These are phyloP conservation scores for Yarrowia phangngaensis DNA, from an alignment of 805 yeast genomes.

Conservation along the genomic window DNA sequence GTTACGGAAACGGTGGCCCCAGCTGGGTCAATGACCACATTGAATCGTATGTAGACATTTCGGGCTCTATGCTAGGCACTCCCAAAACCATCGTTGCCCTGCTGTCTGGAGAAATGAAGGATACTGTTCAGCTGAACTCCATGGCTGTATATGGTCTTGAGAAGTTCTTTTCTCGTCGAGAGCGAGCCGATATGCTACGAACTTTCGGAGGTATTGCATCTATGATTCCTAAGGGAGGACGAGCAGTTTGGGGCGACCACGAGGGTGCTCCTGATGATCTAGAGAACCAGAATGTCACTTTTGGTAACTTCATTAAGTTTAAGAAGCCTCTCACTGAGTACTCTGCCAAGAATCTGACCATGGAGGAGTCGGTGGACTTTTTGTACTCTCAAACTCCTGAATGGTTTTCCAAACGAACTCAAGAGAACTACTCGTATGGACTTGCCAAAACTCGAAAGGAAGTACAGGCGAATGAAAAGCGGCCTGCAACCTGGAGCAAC, in stretches of 20 bases:
- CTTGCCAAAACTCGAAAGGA: slow-evolving; percentile 58
- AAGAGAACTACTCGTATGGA: slow-evolving; percentile 75
- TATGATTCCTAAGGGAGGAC: slow-evolving; percentile 96
- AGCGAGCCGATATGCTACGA: slow-evolving; percentile 78
- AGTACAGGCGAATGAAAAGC: slow-evolving; percentile 59
- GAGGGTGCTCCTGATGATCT: slow-evolving; percentile 69
- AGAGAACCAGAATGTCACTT: slow-evolving; percentile 42
- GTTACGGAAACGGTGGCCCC: slow-evolving; percentile 87
- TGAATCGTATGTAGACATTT: slow-evolving; percentile 76
- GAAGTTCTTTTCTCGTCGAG: slow-evolving; percentile 84
- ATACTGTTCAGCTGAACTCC: slow-evolving; percentile 89
- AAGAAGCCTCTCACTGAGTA: slow-evolving; percentile 45
- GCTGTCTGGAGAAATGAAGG: slow-evolving; percentile 97
- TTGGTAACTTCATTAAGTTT: slow-evolving; percentile 73
- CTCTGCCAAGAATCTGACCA: slow-evolving; percentile 55
- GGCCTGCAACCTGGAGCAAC: slow-evolving; percentile 83
- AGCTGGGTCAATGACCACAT: slow-evolving; percentile 83
- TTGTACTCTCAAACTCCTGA: slow-evolving; percentile 62
- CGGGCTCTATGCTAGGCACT: slow-evolving; percentile 89
- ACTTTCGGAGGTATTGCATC: slow-evolving; percentile 93
- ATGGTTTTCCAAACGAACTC: slow-evolving; percentile 67
- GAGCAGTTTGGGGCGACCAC: slow-evolving; percentile 77
- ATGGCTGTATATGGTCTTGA: slow-evolving; percentile 92
- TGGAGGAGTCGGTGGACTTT: slow-evolving; percentile 63
- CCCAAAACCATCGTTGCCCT: slow-evolving; percentile 91